Conservation (phyloP, 1,284 basidiomycete species). For the Cryptococcus sp. region DNA sequence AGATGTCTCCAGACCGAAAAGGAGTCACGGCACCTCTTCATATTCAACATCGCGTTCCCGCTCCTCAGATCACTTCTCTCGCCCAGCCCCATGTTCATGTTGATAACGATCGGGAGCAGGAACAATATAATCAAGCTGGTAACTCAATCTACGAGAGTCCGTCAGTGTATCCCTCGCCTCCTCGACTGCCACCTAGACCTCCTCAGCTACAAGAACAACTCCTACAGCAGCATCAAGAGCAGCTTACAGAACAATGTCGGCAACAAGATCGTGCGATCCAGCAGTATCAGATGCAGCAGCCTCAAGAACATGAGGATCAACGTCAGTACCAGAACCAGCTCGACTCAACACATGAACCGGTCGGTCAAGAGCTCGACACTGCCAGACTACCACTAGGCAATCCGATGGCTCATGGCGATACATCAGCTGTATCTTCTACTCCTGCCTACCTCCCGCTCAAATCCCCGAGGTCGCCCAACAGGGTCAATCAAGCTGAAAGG, state of each 20-base stretch:
- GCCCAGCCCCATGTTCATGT: not conserved
- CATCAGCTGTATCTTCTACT: not conserved
- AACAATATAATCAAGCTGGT: not conserved
- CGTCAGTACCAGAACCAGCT: too few relatives aligned
- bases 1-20: not conserved
- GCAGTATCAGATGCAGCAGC: too few relatives aligned
- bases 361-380: not conserved
- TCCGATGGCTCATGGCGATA: constrained; percentile 2
- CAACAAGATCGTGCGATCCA: too few relatives aligned
- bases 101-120: not conserved
- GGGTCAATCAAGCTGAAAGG: constrained; percentile 2
- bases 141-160: not conserved
- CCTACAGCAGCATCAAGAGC: too few relatives aligned
- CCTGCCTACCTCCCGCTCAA: constrained; percentile 3
- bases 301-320: too few relatives aligned
- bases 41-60: not conserved
- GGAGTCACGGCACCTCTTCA: not conserved
- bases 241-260: too few relatives aligned
- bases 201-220: not conserved
- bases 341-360: too few relatives aligned
- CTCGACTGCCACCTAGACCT: not conserved
- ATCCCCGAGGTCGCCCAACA: constrained; percentile 3
- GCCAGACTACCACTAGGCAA: constrained; percentile 6
- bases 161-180: not conserved
- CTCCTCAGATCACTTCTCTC: not conserved